Percentiles rank a stretch among this genome's conserved stretches.
Evolutionary conservation across 176 grass and related monocot genomes (phyloP).

Genomic region (Avena sativa): DNA sequence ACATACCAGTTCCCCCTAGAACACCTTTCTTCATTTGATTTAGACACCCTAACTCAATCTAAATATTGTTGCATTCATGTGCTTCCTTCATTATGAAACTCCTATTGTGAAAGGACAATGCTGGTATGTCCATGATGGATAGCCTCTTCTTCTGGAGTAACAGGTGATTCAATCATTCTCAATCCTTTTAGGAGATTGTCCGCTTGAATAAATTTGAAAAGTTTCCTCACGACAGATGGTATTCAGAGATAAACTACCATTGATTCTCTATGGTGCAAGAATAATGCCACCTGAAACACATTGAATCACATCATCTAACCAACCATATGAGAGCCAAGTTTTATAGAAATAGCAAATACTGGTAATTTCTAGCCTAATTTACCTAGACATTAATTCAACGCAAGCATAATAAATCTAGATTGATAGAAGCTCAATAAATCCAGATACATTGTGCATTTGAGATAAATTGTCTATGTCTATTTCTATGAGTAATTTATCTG

Average conservation of each 20-base stretch:
- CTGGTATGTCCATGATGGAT: slow-evolving; percentile 89
- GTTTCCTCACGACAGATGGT: slow-evolving; percentile 63
- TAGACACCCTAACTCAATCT: neutral
- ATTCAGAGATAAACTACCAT: slow-evolving; percentile 86
- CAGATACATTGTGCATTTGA: too few relatives aligned
- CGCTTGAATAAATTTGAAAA: slow-evolving; percentile 79
- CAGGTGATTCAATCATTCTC: slow-evolving; percentile 79
- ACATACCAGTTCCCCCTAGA: neutral
- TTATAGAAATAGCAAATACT: neutral
- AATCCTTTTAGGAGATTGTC: slow-evolving; percentile 71
- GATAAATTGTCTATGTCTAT: too few relatives aligned
- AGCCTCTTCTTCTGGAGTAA: slow-evolving; percentile 96
- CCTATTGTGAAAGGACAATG: slow-evolving; percentile 47
- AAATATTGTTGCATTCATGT: neutral
- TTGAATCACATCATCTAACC: slow-evolving; percentile 55
- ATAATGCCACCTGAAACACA: slow-evolving; percentile 97
- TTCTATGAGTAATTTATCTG: too few relatives aligned
- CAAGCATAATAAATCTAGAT: too few relatives aligned
- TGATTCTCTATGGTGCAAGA: slow-evolving; percentile 89
- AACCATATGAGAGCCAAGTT: slow-evolving; percentile 34
- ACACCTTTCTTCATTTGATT: neutral
- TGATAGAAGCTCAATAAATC: too few relatives aligned
- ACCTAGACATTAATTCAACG: too few relatives aligned
- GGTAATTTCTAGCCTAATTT: neutral
- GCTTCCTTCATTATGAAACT: neutral